These are phyloP conservation scores for Cymbopogon flexuosus DNA, from an alignment of 202 grass and related monocot species.

Conservation along the genomic window DNA sequence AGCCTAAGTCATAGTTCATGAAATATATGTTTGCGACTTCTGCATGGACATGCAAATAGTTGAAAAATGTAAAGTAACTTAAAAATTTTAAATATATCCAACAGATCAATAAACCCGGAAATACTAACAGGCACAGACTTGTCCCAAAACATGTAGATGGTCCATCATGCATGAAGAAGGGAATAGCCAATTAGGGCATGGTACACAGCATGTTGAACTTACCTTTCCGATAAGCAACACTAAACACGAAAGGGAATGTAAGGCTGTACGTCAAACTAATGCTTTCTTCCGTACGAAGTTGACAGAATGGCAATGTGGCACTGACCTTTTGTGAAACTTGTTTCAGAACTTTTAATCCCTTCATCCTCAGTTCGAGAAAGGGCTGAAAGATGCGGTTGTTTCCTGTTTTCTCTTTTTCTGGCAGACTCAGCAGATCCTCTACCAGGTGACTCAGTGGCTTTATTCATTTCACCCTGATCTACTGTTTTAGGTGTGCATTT, in stretches of 20 bases:
- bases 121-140: not conserved
- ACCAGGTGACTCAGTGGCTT: conserved; percentile 25
- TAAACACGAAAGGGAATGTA: not conserved
- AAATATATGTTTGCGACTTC: not conserved
- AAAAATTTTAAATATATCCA: conserved; percentile 1
- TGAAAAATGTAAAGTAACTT: not conserved
- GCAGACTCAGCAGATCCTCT: conserved; percentile 34
- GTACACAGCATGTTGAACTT: conserved; percentile 13
- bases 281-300: not conserved
- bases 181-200: not conserved
- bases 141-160: not conserved
- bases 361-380: conserved; percentile 42
- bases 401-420: conserved; percentile 30
- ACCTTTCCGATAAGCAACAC: not conserved
- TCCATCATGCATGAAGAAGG: not conserved
- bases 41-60: not conserved
- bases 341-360: conserved; percentile 35
- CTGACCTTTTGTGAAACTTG: conserved; percentile 45
- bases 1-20: conserved; percentile 10
- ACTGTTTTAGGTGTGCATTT: conserved; percentile 41
- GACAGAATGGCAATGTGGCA: not conserved
- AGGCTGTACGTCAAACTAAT: conserved; percentile 17
- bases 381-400: conserved; percentile 31
- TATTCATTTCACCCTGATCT: conserved; percentile 31
- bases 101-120: conserved; percentile 2